A percentile compares a stretch with the other conserved stretches of the same genome.
These are phyloP conservation scores for Annulohypoxylon truncatum DNA, from an alignment of 2,329 filamentous ascomycete genomes.

Conservation along the genomic window DNA sequence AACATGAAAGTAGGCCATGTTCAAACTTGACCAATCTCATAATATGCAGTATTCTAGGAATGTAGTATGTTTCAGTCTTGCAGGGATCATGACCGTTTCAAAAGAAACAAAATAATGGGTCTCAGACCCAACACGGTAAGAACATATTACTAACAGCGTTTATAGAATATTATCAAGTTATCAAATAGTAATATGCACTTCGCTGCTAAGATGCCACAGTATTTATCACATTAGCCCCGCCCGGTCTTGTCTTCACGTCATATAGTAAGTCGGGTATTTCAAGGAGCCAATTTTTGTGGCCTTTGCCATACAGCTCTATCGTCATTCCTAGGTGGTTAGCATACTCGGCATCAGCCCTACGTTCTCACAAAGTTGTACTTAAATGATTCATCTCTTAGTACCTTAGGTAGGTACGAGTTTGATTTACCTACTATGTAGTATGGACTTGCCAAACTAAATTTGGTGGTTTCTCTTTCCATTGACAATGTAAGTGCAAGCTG, in stretches of 20 bases:
- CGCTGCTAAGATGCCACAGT: no score
- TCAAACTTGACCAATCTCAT: no score
- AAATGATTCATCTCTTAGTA: neutral
- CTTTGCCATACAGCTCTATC: no score
- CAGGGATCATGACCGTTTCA: conserved; percentile 25
- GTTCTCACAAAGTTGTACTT: no score
- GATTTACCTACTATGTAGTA: no score
- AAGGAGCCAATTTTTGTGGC: neutral
- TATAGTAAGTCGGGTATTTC: neutral
- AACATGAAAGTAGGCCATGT: no score
- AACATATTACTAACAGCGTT: neutral
- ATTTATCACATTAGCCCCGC: neutral
- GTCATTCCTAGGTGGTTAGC: neutral
- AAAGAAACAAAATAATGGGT: neutral
- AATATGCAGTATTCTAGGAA: conserved; percentile 6
- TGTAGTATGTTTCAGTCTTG: conserved; percentile 27
- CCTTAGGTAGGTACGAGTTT: no score
- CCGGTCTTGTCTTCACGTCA: neutral
- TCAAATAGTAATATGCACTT: neutral
- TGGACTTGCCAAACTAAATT: no score
- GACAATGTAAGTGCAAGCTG: neutral
- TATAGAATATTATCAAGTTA: neutral
- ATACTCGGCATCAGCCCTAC: neutral
- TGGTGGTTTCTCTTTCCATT: neutral
- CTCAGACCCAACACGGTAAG: conserved; percentile 16